These are phyloP conservation scores for Fagopyrum tataricum DNA, from an alignment of 148 eudicot species.

Conservation along the genomic window DNA sequence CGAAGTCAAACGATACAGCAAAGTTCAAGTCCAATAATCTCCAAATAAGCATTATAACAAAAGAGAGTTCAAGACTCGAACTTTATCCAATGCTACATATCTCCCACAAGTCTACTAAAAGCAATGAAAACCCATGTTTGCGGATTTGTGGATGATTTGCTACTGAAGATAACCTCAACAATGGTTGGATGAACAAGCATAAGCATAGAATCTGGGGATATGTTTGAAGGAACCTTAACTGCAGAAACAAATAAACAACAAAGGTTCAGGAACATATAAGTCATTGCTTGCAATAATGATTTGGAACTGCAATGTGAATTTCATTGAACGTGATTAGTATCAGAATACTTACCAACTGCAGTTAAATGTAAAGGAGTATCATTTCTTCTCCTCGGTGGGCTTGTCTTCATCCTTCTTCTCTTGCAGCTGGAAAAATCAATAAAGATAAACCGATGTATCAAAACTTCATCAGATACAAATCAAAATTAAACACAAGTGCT, in stretches of 20 bases:
- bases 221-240: background rate
- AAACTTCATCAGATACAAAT: background rate
- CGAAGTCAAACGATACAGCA: background rate
- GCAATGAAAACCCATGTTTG: background rate
- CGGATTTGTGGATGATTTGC: background rate
- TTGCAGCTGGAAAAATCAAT: conserved; percentile 17
- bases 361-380: background rate
- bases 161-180: background rate
- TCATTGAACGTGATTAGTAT: background rate
- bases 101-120: background rate
- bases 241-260: background rate
- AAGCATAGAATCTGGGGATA: background rate
- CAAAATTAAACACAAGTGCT: background rate
- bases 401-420: conserved; percentile 47
- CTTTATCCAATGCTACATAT: conserved; percentile 2
- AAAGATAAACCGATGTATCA: background rate
- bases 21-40: background rate
- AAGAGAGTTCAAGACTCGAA: background rate
- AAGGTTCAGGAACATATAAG: background rate
- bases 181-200: background rate
- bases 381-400: conserved; percentile 31
- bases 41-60: background rate
- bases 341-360: background rate
- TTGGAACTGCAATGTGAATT: background rate
- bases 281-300: background rate